Conservation (phyloP, 1,284 basidiomycete species). For the Cryptococcus sp. region DNA sequence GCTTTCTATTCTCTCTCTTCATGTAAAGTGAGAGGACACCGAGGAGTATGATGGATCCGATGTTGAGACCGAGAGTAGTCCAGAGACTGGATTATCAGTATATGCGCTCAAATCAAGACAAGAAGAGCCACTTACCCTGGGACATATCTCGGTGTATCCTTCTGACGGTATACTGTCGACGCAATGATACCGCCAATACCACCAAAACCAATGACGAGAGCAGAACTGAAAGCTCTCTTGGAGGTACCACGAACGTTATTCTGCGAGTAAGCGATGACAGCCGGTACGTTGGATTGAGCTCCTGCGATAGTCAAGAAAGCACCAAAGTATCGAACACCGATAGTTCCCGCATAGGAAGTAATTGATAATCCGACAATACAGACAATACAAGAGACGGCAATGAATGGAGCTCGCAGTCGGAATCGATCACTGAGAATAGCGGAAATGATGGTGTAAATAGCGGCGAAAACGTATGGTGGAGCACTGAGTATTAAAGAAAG, state of each 20-base stretch:
- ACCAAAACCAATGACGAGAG: slow-evolving; percentile 45
- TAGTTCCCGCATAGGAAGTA: slow-evolving; percentile 30
- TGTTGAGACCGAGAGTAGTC: slow-evolving; percentile 29
- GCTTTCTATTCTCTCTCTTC: slow-evolving; percentile 9
- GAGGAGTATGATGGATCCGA: slow-evolving; percentile 20
- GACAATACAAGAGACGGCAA: slow-evolving; percentile 37
- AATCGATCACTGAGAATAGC: slow-evolving; percentile 45
- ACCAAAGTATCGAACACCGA: slow-evolving; percentile 45
- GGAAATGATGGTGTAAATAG: slow-evolving; percentile 37
- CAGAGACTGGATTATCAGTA: slow-evolving; percentile 28
- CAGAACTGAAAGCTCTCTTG: slow-evolving; percentile 43
- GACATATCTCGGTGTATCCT: slow-evolving; percentile 6
- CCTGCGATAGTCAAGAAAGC: slow-evolving; percentile 48
- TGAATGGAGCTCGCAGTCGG: slow-evolving; percentile 39
- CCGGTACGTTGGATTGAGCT: slow-evolving; percentile 32
- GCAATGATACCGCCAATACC: slow-evolving; percentile 50
- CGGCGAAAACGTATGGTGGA: slow-evolving; percentile 46
- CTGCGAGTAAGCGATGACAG: slow-evolving; percentile 39
- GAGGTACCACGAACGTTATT: slow-evolving; percentile 48
- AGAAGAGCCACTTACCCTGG: slow-evolving; percentile 2
- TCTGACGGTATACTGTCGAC: slow-evolving; percentile 5
- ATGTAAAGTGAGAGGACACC: slow-evolving; percentile 10
- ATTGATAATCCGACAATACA: slow-evolving; percentile 44
- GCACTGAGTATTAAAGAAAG: slow-evolving; percentile 42
- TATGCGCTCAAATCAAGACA: too few species aligned